phyloP scores from a whole-genome alignment of 768 basidiomycete genomes.

The Suillus plorans region DNA sequence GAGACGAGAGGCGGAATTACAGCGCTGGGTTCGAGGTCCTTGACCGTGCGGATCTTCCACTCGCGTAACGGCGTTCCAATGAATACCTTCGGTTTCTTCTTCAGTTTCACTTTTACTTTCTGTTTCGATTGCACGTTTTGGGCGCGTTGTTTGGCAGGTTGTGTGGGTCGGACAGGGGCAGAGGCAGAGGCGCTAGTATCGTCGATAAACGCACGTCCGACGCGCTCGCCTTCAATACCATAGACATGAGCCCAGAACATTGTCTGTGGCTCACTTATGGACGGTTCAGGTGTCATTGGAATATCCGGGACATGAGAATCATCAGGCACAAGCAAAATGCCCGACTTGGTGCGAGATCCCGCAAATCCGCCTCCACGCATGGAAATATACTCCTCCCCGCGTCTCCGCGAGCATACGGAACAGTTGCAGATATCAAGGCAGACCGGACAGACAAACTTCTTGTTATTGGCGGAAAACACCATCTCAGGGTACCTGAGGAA shows the following conservation, averaged over 20 bases:
- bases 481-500: constrained; percentile 38
- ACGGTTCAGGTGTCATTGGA: constrained; percentile 8
- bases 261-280: not conserved
- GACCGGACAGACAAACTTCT: constrained; percentile 41
- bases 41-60: constrained; percentile 22
- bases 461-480: constrained; percentile 31
- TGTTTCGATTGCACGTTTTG: not conserved
- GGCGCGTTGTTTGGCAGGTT: not conserved
- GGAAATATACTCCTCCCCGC: constrained; percentile 48
- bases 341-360: constrained; percentile 19
- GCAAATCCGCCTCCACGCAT: constrained; percentile 26
- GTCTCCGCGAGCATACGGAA: constrained; percentile 39
- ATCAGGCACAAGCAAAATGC: constrained; percentile 26
- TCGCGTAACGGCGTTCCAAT: constrained; percentile 22
- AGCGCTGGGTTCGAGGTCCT: constrained; percentile 22
- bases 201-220: constrained; percentile 25
- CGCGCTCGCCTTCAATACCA: constrained; percentile 25
- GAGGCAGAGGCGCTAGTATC: not conserved
- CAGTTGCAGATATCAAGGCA: constrained; percentile 51
- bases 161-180: not conserved
- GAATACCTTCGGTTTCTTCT: constrained; percentile 22
- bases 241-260: constrained; percentile 37
- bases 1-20: not conserved
- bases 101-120: not conserved
- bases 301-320: not conserved